Evolutionary conservation across 2,329 filamentous ascomycete genomes (phyloP).

Genomic region (Pseudopithomyces maydicus): DNA sequence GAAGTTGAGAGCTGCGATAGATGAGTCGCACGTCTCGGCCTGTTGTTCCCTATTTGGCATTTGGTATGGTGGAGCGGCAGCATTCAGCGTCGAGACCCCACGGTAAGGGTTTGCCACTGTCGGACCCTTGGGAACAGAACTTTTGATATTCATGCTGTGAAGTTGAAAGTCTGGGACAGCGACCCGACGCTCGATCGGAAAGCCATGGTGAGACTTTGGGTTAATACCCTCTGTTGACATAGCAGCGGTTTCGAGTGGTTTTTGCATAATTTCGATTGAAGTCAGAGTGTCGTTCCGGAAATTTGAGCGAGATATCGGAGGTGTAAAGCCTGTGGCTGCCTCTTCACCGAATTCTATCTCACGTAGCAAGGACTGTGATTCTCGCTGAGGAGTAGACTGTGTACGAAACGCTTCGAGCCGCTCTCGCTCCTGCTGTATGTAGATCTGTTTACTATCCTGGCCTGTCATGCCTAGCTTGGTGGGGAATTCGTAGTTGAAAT

Average conservation of each 20-base stretch:
- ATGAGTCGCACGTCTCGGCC: slow-evolving; percentile 13
- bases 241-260: slow-evolving; percentile 25
- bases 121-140: slow-evolving; percentile 20
- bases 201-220: slow-evolving; percentile 26
- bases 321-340: slow-evolving; percentile 12
- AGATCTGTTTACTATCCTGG: slow-evolving; percentile 7
- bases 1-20: slow-evolving; percentile 14
- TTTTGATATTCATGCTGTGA: slow-evolving; percentile 13
- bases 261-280: slow-evolving; percentile 14
- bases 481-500: slow-evolving; percentile 35
- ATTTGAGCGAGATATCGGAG: not conserved
- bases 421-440: slow-evolving; percentile 15
- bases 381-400: slow-evolving; percentile 3
- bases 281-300: not conserved
- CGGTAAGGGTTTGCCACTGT: slow-evolving; percentile 31
- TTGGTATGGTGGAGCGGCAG: slow-evolving; percentile 23
- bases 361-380: slow-evolving; percentile 11
- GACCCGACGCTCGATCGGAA: slow-evolving; percentile 34
- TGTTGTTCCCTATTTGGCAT: not conserved
- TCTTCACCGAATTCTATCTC: slow-evolving; percentile 31
- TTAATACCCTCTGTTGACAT: slow-evolving; percentile 33
- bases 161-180: slow-evolving; percentile 26
- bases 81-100: slow-evolving; percentile 20
- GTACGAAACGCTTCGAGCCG: slow-evolving; percentile 12
- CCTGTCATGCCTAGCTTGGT: not conserved